Evolutionary conservation across 228 moss, liverwort and hornwort genomes (phyloP).

Genomic region (Sphagnum magellanicum): DNA sequence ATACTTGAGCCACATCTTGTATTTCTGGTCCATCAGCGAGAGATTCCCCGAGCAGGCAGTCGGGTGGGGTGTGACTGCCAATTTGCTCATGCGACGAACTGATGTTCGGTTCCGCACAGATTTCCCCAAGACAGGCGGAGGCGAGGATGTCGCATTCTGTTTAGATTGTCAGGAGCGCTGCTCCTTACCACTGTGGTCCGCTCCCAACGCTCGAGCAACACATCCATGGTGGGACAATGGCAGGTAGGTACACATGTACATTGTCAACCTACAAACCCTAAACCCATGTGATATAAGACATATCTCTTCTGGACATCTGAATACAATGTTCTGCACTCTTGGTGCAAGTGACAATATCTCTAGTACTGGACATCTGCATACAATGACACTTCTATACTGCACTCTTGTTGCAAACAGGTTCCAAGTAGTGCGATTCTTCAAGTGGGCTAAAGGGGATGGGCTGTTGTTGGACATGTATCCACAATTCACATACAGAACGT

Average conservation of each 20-base stretch:
- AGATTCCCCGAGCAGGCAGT: slow-evolving; percentile 9
- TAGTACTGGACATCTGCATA: no score
- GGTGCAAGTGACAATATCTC: no score
- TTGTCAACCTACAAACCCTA: background rate
- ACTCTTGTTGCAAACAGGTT: background rate
- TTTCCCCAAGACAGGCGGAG: slow-evolving; percentile 34
- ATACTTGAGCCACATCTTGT: slow-evolving; percentile 13
- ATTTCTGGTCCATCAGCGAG: slow-evolving; percentile 19
- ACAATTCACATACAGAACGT: slow-evolving; percentile 3
- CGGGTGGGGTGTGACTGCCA: slow-evolving; percentile 33
- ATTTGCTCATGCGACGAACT: slow-evolving; percentile 20
- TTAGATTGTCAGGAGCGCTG: slow-evolving; percentile 7
- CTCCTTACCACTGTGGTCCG: slow-evolving; percentile 10
- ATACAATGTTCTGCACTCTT: no score
- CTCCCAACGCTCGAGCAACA: slow-evolving; percentile 4
- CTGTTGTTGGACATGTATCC: slow-evolving; percentile 20
- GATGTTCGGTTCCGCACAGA: slow-evolving; percentile 8
- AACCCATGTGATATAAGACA: no score
- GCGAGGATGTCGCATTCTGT: slow-evolving; percentile 31
- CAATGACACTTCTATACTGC: no score
- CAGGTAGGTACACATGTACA: background rate
- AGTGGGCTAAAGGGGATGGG: slow-evolving; percentile 26
- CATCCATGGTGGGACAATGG: slow-evolving; percentile 40
- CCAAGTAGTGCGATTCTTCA: slow-evolving; percentile 7
- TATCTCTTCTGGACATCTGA: no score